Conservation (phyloP, 2,329 filamentous ascomycete genomes). For the Pestalotiopsis sp. region DNA sequence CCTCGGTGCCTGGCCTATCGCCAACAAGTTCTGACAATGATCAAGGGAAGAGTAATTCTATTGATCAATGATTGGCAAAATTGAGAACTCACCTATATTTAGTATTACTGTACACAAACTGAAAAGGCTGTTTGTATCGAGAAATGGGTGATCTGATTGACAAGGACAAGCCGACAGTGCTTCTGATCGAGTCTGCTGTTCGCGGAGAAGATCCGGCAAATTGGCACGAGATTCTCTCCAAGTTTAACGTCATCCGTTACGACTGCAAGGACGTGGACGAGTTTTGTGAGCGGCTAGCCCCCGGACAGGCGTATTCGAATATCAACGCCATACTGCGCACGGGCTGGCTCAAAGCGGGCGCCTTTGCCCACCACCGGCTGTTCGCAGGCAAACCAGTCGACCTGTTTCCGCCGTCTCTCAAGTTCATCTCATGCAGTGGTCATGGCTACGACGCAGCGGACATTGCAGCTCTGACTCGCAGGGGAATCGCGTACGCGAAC, state of each 20-base stretch:
- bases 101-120: not conserved
- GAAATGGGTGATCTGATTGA: not conserved
- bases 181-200: conserved; percentile 16
- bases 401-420: conserved; percentile 45
- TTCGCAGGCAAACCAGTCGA: conserved; percentile 24
- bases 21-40: not conserved
- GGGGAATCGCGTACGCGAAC: not conserved
- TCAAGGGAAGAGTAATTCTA: not conserved
- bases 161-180: conserved; percentile 14
- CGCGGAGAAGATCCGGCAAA: conserved; percentile 9
- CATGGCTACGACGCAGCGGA: conserved; percentile 68
- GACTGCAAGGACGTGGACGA: conserved; percentile 23
- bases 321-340: conserved; percentile 31
- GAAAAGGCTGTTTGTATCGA: not conserved
- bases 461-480: conserved; percentile 36
- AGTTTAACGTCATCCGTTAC: conserved; percentile 24
- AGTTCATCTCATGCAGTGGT: conserved; percentile 60
- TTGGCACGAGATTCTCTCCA: conserved; percentile 12
- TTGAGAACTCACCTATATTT: not conserved
- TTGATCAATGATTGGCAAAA: not conserved
- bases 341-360: conserved; percentile 33
- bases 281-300: conserved; percentile 25
- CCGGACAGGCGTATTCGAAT: conserved; percentile 27
- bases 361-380: conserved; percentile 26
- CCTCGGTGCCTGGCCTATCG: not conserved